Evolutionary conservation across 306 rosid species (phyloP), one percentile per base, ranked within the genome.

Genomic region (Gynostemma pentaphyllum): DNA sequence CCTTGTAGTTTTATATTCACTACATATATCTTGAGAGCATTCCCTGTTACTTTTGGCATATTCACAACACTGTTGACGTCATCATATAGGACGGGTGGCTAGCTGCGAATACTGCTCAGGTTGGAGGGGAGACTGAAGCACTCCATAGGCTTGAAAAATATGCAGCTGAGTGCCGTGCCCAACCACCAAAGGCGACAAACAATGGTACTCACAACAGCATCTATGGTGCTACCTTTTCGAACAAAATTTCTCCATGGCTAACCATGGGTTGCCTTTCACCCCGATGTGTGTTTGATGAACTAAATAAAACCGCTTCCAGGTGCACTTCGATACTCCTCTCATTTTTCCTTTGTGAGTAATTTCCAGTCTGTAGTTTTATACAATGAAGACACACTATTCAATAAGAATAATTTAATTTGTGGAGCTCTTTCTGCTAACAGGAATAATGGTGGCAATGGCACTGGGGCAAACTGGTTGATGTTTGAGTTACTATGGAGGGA

Each of bases 221-320:
- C 62, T 84, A 81, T 62, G 97, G 97, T 64, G 99, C 99, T 64
- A 94, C 83, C 70, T 88, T 94, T 70, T 94, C 96, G 1, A 82
- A 96, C 94, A 94, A 94, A 77, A 84, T 94, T 67, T 94, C 99
- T 62, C 97, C 99, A 18, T 94, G 99, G 99, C 70, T 94, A 71
- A 79, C 97, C 49, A 81, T 80, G 97, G 99, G 99, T 50, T 94
- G 99, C 71, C 79, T 94, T 62, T 94, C 99, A 36, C 97, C 99
- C 42, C 90, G 99, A 39, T 55, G 78, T 9, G 83, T 94, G 95
- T 86, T 75, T 53, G 85, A 94, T 52, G 95, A 82, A 32, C 85
- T 94, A 12, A 94, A 84, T 78, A 88, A 86, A 74, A 82, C 89
- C 5, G 52, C 84, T 72, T 54, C 76, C 75, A 83, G 97, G 97